Conservation (phyloP, 768 basidiomycete species). For the Boletus subparvulus region DNA sequence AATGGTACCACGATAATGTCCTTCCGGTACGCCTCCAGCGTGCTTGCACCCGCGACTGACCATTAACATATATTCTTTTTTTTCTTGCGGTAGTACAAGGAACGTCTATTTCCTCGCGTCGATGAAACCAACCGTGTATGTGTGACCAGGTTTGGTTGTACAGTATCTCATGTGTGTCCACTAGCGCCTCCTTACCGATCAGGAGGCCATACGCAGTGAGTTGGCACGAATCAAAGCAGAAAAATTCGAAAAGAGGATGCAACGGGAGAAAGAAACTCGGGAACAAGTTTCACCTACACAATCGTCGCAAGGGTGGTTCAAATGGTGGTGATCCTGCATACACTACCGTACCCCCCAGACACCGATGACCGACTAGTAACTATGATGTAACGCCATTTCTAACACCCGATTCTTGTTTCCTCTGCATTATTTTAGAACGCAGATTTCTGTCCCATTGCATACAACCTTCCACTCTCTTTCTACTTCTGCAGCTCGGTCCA, state of each 20-base stretch:
- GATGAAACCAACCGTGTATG: slow-evolving; percentile 55
- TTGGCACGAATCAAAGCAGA: slow-evolving; percentile 70
- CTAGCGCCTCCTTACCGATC: slow-evolving; percentile 65
- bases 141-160: neutral
- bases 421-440: slow-evolving; percentile 18
- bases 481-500: slow-evolving; percentile 36
- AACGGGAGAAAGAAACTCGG: slow-evolving; percentile 42
- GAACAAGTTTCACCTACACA: slow-evolving; percentile 15
- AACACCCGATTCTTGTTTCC: neutral
- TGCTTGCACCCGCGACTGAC: neutral
- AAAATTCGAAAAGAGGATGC: slow-evolving; percentile 44
- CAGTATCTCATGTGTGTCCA: slow-evolving; percentile 10
- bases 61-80: neutral
- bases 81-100: slow-evolving; percentile 57
- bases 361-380: neutral
- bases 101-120: slow-evolving; percentile 65
- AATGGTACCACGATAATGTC: slow-evolving; percentile 80
- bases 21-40: slow-evolving; percentile 54
- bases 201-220: slow-evolving; percentile 63
- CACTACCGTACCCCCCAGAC: neutral
- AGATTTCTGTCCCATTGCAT: slow-evolving; percentile 29
- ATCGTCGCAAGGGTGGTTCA: slow-evolving; percentile 29
- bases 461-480: slow-evolving; percentile 29
- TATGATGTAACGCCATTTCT: slow-evolving; percentile 19
- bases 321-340: slow-evolving; percentile 17